A percentile compares a stretch with the other conserved stretches of the same genome.
These are phyloP conservation scores for Posidonia oceanica DNA, from an alignment of 116 monocot species.

Conservation along the genomic window DNA sequence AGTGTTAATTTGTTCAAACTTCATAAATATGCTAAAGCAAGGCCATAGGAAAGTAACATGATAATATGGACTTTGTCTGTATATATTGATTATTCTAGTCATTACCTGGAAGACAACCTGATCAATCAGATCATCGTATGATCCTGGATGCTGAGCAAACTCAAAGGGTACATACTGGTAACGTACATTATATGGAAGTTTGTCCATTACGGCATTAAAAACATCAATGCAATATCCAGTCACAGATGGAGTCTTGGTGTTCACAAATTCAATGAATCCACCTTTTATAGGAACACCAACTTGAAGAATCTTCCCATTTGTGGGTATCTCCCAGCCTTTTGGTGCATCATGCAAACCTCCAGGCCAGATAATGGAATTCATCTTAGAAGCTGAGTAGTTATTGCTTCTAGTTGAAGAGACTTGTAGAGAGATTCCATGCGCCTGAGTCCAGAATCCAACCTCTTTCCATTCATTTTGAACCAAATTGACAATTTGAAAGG, in stretches of 20 bases:
- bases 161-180: constrained; percentile 15
- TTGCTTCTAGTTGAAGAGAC: background rate
- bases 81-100: too few species aligned
- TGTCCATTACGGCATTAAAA: constrained; percentile 32
- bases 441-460: constrained; percentile 24
- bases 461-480: constrained; percentile 5
- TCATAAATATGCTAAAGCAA: too few species aligned
- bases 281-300: constrained; percentile 35
- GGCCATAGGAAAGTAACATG: too few species aligned
- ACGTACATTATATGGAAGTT: constrained; percentile 19
- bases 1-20: too few species aligned
- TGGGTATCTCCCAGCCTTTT: constrained; percentile 44
- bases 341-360: constrained; percentile 28
- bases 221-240: constrained; percentile 51
- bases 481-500: constrained; percentile 37
- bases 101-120: constrained; percentile 15
- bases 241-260: background rate
- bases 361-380: constrained; percentile 37
- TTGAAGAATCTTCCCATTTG: constrained; percentile 11
- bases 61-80: too few species aligned
- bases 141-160: constrained; percentile 20
- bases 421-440: constrained; percentile 8
- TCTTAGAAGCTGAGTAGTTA: background rate
- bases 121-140: constrained; percentile 34
- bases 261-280: constrained; percentile 24